Conservation (phyloP, 2,329 filamentous ascomycete species). For the Botrytis fragariae region DNA sequence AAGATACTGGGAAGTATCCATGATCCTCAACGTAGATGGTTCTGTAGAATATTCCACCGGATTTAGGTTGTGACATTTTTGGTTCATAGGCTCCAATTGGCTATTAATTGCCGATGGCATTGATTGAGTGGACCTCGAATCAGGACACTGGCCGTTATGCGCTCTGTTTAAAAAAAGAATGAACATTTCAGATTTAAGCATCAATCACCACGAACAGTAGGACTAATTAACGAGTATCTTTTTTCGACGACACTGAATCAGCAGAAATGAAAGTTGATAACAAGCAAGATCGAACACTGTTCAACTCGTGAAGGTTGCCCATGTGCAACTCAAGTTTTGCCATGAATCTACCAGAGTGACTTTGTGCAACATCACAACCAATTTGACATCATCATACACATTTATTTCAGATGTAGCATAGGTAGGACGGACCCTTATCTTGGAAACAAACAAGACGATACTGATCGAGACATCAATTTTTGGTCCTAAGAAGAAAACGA, state of each 20-base stretch:
- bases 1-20: not conserved
- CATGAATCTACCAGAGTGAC: not conserved
- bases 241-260: not conserved
- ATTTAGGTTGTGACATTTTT: not conserved
- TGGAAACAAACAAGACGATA: constrained; percentile 3
- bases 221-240: not conserved
- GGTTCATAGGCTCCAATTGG: not conserved
- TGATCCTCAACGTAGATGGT: constrained; percentile 14
- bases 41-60: constrained; percentile 10
- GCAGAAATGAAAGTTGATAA: not conserved
- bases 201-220: not conserved
- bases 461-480: not conserved
- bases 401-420: not conserved
- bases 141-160: not conserved
- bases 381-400: not conserved
- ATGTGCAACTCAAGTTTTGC: not conserved
- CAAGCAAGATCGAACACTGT: not conserved
- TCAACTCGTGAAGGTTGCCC: not conserved
- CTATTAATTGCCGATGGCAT: not conserved
- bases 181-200: not conserved
- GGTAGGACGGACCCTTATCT: not conserved
- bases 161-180: not conserved
- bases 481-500: not conserved
- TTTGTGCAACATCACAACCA: not conserved
- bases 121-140: not conserved